A percentile compares a stretch with the other conserved stretches of the same genome.
Conservation (phyloP, 2,329 filamentous ascomycete species). For the Fusarium anthophilum region DNA sequence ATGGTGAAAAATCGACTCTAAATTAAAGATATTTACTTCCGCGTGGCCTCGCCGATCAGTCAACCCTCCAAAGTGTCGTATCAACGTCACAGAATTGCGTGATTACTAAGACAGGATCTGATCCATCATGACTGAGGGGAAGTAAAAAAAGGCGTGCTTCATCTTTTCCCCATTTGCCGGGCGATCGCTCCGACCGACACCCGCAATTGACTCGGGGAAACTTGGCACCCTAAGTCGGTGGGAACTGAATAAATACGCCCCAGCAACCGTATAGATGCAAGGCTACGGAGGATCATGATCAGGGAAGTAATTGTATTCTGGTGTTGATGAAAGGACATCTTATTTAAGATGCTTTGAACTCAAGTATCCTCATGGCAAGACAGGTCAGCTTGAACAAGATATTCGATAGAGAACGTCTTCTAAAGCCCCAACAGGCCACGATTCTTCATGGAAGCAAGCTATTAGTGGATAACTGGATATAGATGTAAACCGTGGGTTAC, state of each 20-base stretch:
- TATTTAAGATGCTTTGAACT: neutral
- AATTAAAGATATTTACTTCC: neutral
- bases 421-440: neutral
- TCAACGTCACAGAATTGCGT: slow-evolving; percentile 26
- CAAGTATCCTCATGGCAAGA: neutral
- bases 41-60: neutral
- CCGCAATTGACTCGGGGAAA: slow-evolving; percentile 30
- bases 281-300: slow-evolving; percentile 5
- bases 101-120: slow-evolving; percentile 33
- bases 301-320: neutral
- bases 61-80: neutral
- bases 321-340: neutral
- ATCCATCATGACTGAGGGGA: slow-evolving; percentile 37
- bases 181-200: slow-evolving; percentile 42
- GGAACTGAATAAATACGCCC: slow-evolving; percentile 1
- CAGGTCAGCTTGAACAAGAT: neutral
- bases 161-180: slow-evolving; percentile 25
- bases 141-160: neutral
- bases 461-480: slow-evolving; percentile 16
- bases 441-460: neutral
- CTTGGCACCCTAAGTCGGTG: slow-evolving; percentile 20
- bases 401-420: neutral
- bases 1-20: neutral
- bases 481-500: slow-evolving; percentile 8
- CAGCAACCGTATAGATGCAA: slow-evolving; percentile 25